Evolutionary conservation across 2,329 filamentous ascomycete species (phyloP).

Genomic region (Ophiosphaerella herpotricha): DNA sequence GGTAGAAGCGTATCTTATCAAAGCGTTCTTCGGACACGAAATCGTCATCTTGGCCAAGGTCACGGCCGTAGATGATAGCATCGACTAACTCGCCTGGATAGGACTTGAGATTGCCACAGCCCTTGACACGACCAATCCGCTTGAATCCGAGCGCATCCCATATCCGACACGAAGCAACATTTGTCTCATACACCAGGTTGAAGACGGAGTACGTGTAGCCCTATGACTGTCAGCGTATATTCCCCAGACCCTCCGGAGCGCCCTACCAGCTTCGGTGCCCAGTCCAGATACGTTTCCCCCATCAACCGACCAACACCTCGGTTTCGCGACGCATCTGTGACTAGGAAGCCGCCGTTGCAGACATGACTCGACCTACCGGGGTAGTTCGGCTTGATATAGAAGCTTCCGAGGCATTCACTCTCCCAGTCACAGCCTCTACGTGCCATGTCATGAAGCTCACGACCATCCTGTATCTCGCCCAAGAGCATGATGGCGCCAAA

Average conservation of each 20-base stretch:
- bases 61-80: constrained; percentile 65
- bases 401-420: constrained; percentile 81
- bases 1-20: constrained; percentile 97
- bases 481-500: constrained; percentile 88
- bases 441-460: constrained; percentile 55
- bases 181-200: constrained; percentile 93
- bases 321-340: constrained; percentile 54
- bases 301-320: constrained; percentile 57
- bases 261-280: constrained; percentile 56
- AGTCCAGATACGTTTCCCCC: constrained; percentile 58
- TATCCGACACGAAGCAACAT: constrained; percentile 85
- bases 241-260: background rate
- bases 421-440: constrained; percentile 68
- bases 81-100: constrained; percentile 53
- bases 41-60: constrained; percentile 70
- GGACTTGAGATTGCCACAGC: constrained; percentile 55
- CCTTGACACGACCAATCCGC: constrained; percentile 78
- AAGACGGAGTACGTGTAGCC: constrained; percentile 93
- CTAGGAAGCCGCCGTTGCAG: constrained; percentile 66
- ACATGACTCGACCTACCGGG: constrained; percentile 88
- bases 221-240: constrained; percentile 40
- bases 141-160: constrained; percentile 94
- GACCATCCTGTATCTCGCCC: constrained; percentile 66
- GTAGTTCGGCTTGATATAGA: constrained; percentile 94
- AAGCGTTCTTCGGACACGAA: constrained; percentile 94